These are phyloP conservation scores for Neofusicoccum sp. DNA, from an alignment of 2,329 filamentous ascomycete genomes.

Conservation along the genomic window DNA sequence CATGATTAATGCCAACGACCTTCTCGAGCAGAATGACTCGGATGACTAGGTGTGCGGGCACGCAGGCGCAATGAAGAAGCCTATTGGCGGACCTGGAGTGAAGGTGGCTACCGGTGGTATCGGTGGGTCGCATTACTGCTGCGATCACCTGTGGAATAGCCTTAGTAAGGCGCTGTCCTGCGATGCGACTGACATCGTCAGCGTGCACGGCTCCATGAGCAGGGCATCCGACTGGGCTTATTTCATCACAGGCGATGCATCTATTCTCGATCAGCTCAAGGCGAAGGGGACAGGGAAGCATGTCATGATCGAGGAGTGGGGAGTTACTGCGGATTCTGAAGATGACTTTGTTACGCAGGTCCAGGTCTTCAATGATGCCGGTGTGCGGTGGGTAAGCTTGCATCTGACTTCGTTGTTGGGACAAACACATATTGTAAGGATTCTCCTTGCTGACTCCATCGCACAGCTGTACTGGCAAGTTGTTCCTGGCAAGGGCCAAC, in stretches of 20 bases:
- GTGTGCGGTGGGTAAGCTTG: conserved; percentile 20
- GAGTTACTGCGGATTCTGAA: conserved; percentile 17
- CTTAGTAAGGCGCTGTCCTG: conserved; percentile 23
- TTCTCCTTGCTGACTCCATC: not conserved
- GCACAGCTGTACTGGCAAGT: not conserved
- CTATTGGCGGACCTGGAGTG: conserved; percentile 18
- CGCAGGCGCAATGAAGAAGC: conserved; percentile 10
- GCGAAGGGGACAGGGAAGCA: conserved; percentile 10
- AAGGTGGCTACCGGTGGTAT: conserved; percentile 25
- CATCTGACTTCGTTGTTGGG: not conserved
- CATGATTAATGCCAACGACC: conserved; percentile 8
- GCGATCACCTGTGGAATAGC: conserved; percentile 22
- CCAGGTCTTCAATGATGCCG: conserved; percentile 24
- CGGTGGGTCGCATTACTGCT: conserved; percentile 22
- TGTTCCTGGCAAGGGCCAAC: not conserved
- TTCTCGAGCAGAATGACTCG: conserved; percentile 21
- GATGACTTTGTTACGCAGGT: conserved; percentile 24
- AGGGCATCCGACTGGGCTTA: conserved; percentile 24
- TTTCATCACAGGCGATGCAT: conserved; percentile 23
- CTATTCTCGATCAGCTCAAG: conserved; percentile 16
- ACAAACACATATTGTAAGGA: not conserved
- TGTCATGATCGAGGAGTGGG: conserved; percentile 26
- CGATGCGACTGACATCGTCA: conserved; percentile 25
- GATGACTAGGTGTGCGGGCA: conserved; percentile 25
- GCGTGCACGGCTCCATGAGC: conserved; percentile 25